Evolutionary conservation across 495 filamentous ascomycete genomes (phyloP), one percentile per base, ranked within the genome.

Genomic region (Talaromyces proteolyticus): DNA sequence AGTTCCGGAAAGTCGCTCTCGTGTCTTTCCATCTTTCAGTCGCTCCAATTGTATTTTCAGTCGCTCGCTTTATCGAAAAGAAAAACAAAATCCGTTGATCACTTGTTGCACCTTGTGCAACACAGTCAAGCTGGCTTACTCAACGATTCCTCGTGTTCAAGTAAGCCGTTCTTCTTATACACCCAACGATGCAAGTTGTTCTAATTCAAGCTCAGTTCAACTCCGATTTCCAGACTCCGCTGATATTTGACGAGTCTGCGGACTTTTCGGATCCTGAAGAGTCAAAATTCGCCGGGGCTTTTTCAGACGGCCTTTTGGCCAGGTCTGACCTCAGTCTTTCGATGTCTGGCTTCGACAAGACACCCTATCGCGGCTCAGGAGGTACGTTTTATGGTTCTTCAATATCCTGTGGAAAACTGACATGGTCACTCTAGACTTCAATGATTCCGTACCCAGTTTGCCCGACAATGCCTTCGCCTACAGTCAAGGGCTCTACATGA

Each of bases 71-170:
- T 53, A 55, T 62, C 58, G 69, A 62, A 65, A 61, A 39, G 14
- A 38, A 29, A 39, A 36, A 22, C 12, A 17, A 29, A 41, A 49
- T 62, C 70, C 65, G n/a, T n/a, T n/a, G n/a, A n/a, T n/a, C 14
- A 34, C 8, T 65, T 55, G 69, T 73, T 73, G 70, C 70, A 73
- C 57, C 58, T 56, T 56, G 63, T 70, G 69, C 71, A 76, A 74
- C 68, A 72, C 62, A 60, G 67, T 74, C 73, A 76, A 75, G 59
- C 73, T 76, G 73, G 73, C 73, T 71, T 74, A 72, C 61, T 75
- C 70, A 64, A 74, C 67, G 64, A 63, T 64, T 48, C 67, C 74
- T 67, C 64, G 69, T 64, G 63, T 73, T 72, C 65, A 74, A 63
- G 73, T 76, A 75, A 73, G 81, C 25, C 37, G 16, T 22, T 22